Conservation (phyloP, 225 moss, liverwort and hornwort species). For the Thuidium tamariscinum region DNA sequence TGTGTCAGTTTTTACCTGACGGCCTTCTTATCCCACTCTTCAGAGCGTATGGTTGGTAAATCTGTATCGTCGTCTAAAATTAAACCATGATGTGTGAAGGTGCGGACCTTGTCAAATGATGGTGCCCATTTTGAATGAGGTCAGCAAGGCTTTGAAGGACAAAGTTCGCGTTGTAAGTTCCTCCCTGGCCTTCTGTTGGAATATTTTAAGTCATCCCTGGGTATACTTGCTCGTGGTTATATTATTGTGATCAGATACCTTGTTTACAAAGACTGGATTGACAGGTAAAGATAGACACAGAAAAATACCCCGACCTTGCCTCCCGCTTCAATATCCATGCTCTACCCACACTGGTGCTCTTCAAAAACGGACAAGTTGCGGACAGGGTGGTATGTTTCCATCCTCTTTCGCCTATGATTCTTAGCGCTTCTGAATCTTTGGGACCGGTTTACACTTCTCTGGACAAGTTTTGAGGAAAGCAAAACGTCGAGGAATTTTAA, state of each 20-base stretch:
- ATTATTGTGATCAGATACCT: neutral
- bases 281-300: slow-evolving; percentile 97
- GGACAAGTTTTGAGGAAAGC: neutral
- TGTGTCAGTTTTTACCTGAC: neutral
- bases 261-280: neutral
- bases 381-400: slow-evolving; percentile 45
- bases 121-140: slow-evolving; percentile 81
- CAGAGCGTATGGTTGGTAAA: neutral
- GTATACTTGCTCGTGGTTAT: neutral
- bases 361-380: slow-evolving; percentile 57
- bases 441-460: neutral
- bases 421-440: neutral
- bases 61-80: neutral
- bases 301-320: slow-evolving; percentile 85
- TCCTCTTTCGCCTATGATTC: neutral
- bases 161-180: slow-evolving; percentile 74
- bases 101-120: slow-evolving; percentile 97
- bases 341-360: slow-evolving; percentile 82
- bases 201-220: neutral
- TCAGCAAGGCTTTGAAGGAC: slow-evolving; percentile 51
- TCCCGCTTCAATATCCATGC: slow-evolving; percentile 72
- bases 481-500: neutral
- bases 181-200: neutral
- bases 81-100: slow-evolving; percentile 26
- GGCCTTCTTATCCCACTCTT: neutral